phyloP scores from a whole-genome alignment of 495 filamentous ascomycete genomes.

The Lophiostoma macrostomum region DNA sequence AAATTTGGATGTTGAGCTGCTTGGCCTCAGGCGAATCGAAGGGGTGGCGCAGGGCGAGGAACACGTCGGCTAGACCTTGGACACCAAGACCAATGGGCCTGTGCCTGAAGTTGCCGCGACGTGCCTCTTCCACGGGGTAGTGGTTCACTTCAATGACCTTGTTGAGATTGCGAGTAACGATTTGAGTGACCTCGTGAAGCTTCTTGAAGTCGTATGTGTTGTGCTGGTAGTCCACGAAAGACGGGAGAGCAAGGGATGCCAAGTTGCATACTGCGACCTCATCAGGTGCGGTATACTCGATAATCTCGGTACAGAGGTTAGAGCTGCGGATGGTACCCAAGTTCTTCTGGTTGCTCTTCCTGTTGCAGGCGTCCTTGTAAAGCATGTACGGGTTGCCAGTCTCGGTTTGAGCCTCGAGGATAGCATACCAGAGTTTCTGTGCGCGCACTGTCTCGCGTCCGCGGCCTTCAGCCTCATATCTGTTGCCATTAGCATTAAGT shows the following conservation, averaged over 20 bases:
- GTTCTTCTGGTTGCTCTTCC: slow-evolving; percentile 99
- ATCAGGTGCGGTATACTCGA: slow-evolving; percentile 95
- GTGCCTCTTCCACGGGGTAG: slow-evolving; percentile 92
- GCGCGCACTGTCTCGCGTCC: slow-evolving; percentile 90
- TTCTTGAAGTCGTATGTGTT: slow-evolving; percentile 90
- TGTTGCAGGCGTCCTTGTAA: slow-evolving; percentile 97
- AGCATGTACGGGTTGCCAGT: slow-evolving; percentile 99
- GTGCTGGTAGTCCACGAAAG: slow-evolving; percentile 77
- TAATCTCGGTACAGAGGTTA: slow-evolving; percentile 96
- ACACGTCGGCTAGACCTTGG: slow-evolving; percentile 97
- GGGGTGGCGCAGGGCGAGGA: slow-evolving; percentile 92
- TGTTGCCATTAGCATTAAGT: slow-evolving; percentile 12
- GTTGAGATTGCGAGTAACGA: slow-evolving; percentile 90
- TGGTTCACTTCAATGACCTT: slow-evolving; percentile 96
- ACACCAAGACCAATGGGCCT: slow-evolving; percentile 93
- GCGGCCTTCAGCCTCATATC: slow-evolving; percentile 83
- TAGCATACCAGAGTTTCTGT: slow-evolving; percentile 98
- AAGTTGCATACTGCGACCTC: slow-evolving; percentile 99
- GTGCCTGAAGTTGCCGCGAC: slow-evolving; percentile 91
- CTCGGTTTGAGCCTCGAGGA: slow-evolving; percentile 96
- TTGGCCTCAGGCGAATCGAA: slow-evolving; percentile 94
- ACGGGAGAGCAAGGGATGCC: slow-evolving; percentile 86
- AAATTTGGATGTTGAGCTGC: slow-evolving; percentile 95
- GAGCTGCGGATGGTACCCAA: slow-evolving; percentile 96
- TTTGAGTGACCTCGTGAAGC: slow-evolving; percentile 86